Evolutionary conservation across 1,139 yeast genomes (phyloP).

Genomic region (Scheffersomyces quercinus): DNA sequence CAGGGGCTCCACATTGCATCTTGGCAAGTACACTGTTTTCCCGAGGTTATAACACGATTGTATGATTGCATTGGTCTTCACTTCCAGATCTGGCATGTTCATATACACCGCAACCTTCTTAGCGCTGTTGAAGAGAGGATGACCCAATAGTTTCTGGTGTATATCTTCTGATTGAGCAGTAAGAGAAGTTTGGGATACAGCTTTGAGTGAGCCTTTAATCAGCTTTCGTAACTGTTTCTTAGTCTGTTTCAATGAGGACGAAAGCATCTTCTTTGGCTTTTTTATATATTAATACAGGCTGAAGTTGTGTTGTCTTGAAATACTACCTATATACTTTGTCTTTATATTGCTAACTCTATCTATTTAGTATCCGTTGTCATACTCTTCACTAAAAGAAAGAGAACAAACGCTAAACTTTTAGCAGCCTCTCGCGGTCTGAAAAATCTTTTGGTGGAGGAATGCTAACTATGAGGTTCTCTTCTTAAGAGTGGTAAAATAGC

Average conservation of each 20-base stretch:
- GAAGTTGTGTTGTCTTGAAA: no score
- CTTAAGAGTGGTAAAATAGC: no score
- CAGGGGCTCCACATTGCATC: conserved; percentile 30
- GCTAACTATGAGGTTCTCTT: no score
- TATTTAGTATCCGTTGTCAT: no score
- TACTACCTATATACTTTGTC: no score
- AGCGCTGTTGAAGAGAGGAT: conserved; percentile 45
- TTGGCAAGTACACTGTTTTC: conserved; percentile 53
- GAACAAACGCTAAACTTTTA: no score
- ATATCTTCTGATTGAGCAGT: conserved; percentile 17
- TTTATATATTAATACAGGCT: no score
- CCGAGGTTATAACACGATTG: conserved; percentile 45
- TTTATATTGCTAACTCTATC: no score
- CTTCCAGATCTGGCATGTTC: conserved; percentile 66
- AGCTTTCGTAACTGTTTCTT: conserved; percentile 10
- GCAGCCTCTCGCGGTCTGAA: no score
- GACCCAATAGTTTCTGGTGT: conserved; percentile 25
- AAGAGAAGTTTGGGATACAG: conserved; percentile 8
- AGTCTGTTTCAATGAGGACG: conserved; percentile 5
- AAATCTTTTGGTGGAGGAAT: no score
- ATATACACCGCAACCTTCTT: conserved; percentile 59
- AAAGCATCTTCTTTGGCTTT: no score
- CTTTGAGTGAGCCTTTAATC: conserved; percentile 7
- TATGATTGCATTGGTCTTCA: conserved; percentile 55
- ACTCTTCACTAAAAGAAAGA: no score